Percentiles rank a stretch among this genome's conserved stretches.
Conservation (phyloP, 2,329 filamentous ascomycete genomes). For the Westerdykella aurantiaca region DNA sequence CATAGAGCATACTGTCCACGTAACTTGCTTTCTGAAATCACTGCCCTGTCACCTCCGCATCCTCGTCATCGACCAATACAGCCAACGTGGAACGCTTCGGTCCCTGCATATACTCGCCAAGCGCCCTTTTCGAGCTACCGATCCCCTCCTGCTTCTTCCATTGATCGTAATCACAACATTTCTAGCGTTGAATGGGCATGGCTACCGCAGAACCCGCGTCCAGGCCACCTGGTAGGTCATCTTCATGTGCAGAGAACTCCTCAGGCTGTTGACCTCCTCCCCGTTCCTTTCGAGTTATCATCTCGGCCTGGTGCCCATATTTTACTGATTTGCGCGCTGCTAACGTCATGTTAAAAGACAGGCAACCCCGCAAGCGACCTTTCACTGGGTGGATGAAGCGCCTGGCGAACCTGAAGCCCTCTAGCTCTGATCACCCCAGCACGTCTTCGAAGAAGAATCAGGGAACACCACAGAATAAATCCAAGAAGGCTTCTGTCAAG, state of each 20-base stretch:
- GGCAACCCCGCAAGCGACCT: constrained; percentile 69
- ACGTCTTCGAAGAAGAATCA: constrained; percentile 38
- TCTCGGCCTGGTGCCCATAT: background rate
- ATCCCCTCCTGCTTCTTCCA: constrained; percentile 9
- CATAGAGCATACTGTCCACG: no score
- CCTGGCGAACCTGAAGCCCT: constrained; percentile 79
- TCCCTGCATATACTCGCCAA: constrained; percentile 13
- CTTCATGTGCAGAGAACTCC: constrained; percentile 1
- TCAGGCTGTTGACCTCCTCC: background rate
- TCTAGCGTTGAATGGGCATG: constrained; percentile 26
- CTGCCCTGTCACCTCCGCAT: constrained; percentile 5
- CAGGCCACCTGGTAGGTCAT: constrained; percentile 40
- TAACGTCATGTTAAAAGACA: constrained; percentile 50
- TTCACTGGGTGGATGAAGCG: constrained; percentile 95
- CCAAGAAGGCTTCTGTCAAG: constrained; percentile 60
- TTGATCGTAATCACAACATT: background rate
- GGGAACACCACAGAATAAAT: constrained; percentile 28
- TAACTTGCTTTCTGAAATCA: background rate
- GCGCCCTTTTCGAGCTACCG: background rate
- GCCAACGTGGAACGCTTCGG: constrained; percentile 16
- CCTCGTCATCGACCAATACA: constrained; percentile 13
- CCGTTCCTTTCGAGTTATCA: background rate
- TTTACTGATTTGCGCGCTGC: constrained; percentile 7
- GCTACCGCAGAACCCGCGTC: constrained; percentile 42
- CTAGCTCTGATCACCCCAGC: constrained; percentile 53